These are phyloP conservation scores for Dacryopinax primogenitus DNA, from an alignment of 768 basidiomycete genomes.

Conservation along the genomic window DNA sequence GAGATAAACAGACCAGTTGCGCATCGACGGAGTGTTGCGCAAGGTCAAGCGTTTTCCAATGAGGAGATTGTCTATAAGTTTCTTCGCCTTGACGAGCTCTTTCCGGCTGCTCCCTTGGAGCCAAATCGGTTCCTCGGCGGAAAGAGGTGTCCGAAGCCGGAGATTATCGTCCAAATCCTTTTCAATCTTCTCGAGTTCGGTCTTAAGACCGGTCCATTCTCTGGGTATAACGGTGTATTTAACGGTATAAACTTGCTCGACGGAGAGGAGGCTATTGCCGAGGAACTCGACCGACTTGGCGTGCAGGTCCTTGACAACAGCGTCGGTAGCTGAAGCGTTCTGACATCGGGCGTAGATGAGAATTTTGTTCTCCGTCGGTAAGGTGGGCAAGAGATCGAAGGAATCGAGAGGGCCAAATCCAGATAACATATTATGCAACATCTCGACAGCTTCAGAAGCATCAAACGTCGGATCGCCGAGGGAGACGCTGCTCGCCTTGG, in stretches of 20 bases:
- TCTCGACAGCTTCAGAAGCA: constrained; percentile 27
- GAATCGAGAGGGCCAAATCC: constrained; percentile 30
- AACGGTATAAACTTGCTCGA: constrained; percentile 43
- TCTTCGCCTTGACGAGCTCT: constrained; percentile 44
- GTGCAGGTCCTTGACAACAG: constrained; percentile 39
- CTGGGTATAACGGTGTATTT: constrained; percentile 32
- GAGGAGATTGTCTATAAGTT: constrained; percentile 46
- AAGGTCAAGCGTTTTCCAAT: constrained; percentile 44
- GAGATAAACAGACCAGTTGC: constrained; percentile 34
- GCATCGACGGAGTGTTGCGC: constrained; percentile 25
- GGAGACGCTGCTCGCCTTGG: constrained; percentile 38
- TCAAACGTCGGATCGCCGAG: constrained; percentile 39
- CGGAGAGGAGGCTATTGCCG: constrained; percentile 37
- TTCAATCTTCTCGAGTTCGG: constrained; percentile 29
- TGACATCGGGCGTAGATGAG: constrained; percentile 47
- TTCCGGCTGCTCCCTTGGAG: constrained; percentile 40
- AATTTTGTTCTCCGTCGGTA: constrained; percentile 38
- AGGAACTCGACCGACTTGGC: constrained; percentile 34
- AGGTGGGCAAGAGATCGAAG: constrained; percentile 41
- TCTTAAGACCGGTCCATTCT: constrained; percentile 39
- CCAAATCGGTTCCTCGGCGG: constrained; percentile 28
- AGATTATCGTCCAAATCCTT: constrained; percentile 22
- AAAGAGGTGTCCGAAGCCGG: constrained; percentile 28
- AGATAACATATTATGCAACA: constrained; percentile 32
- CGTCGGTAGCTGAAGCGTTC: constrained; percentile 39